phyloP scores from a whole-genome alignment of 1,284 basidiomycete genomes.

The Anthracocystis setariae region DNA sequence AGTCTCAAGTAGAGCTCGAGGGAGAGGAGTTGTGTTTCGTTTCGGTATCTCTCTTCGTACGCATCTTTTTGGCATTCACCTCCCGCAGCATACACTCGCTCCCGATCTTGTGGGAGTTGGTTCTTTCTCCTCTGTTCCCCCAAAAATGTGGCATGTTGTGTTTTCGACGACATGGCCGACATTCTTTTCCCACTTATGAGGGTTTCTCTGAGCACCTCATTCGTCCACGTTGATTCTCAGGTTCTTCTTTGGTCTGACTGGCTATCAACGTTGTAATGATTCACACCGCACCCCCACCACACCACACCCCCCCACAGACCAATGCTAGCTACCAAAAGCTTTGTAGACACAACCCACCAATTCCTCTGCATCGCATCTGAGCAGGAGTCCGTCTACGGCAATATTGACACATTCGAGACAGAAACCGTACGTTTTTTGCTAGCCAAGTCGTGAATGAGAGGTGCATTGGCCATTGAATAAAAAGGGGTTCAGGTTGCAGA shows the following conservation, averaged over 20 bases:
- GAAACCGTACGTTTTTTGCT: not conserved
- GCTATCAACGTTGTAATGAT: conserved; percentile 32
- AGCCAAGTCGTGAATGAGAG: too few species aligned
- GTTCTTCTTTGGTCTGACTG: conserved; percentile 33
- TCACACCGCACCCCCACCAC: conserved; percentile 5
- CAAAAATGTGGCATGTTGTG: not conserved
- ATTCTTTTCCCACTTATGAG: not conserved
- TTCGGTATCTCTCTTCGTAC: conserved; percentile 8
- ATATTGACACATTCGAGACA: conserved; percentile 34
- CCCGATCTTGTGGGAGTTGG: not conserved
- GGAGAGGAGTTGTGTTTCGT: conserved; percentile 11
- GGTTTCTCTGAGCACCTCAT: too few species aligned
- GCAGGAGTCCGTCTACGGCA: conserved; percentile 15
- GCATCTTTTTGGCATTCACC: conserved; percentile 14
- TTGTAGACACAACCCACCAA: conserved; percentile 1
- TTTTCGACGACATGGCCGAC: not conserved
- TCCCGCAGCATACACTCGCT: conserved; percentile 15
- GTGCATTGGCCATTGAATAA: too few species aligned
- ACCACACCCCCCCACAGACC: conserved; percentile 18
- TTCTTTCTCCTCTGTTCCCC: not conserved
- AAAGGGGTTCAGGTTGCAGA: too few species aligned
- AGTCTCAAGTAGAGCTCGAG: too few species aligned
- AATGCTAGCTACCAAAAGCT: conserved; percentile 33
- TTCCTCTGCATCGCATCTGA: not conserved
- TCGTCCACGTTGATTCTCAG: conserved; percentile 26